These are phyloP conservation scores for Lipomyces starkeyi DNA, from an alignment of 805 yeast species.

Conservation along the genomic window DNA sequence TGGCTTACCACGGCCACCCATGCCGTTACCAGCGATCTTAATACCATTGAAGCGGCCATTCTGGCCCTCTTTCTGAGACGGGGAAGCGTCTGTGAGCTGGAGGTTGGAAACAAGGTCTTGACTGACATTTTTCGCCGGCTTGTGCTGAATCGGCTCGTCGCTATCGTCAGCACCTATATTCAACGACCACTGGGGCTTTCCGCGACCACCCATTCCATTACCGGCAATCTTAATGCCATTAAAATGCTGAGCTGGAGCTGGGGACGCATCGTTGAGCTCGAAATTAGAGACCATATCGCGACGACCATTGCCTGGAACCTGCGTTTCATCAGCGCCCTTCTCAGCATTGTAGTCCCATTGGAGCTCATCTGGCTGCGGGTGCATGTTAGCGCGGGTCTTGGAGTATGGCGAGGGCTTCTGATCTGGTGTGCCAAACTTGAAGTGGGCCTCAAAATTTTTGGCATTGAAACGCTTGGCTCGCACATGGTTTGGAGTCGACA, in stretches of 20 bases:
- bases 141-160: slow-evolving; percentile 11
- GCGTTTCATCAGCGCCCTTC: slow-evolving; percentile 11
- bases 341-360: slow-evolving; percentile 28
- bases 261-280: slow-evolving; percentile 23
- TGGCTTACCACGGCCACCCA: slow-evolving; percentile 33
- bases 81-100: not conserved
- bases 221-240: slow-evolving; percentile 30
- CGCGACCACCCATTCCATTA: slow-evolving; percentile 34
- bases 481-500: slow-evolving; percentile 27
- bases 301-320: slow-evolving; percentile 22
- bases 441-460: slow-evolving; percentile 30
- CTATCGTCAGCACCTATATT: slow-evolving; percentile 17
- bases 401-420: slow-evolving; percentile 21
- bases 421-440: slow-evolving; percentile 36
- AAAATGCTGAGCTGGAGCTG: slow-evolving; percentile 16
- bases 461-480: slow-evolving; percentile 27
- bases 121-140: not conserved
- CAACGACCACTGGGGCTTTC: slow-evolving; percentile 22
- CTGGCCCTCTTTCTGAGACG: slow-evolving; percentile 11
- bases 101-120: not conserved
- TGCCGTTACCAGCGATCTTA: slow-evolving; percentile 34
- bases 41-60: slow-evolving; percentile 26
- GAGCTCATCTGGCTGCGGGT: slow-evolving; percentile 35
- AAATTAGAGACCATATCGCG: slow-evolving; percentile 19
- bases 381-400: slow-evolving; percentile 36